phyloP scores from a whole-genome alignment of 2,329 filamentous ascomycete species.

The Cladosporium austrohemisphaericum region DNA sequence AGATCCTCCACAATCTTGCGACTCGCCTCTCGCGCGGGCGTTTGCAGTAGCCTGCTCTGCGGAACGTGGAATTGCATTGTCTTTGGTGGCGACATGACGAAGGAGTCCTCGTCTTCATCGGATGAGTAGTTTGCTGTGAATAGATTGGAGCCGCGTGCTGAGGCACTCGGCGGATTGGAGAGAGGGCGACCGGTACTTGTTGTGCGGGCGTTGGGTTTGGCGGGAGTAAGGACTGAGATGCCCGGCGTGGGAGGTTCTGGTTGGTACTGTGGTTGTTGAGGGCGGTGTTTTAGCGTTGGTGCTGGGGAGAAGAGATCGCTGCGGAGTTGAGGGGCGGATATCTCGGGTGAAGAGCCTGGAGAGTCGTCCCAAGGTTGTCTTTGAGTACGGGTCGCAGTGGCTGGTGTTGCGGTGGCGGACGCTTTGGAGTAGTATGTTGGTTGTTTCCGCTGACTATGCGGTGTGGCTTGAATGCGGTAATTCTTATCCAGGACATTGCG shows the following conservation, averaged over 20 bases:
- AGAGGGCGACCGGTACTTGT: slow-evolving; percentile 34
- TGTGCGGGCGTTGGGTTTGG: slow-evolving; percentile 30
- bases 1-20: slow-evolving; percentile 78
- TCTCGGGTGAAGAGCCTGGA: slow-evolving; percentile 58
- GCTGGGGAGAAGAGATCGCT: slow-evolving; percentile 67
- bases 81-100: slow-evolving; percentile 74
- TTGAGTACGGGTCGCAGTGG: slow-evolving; percentile 36
- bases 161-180: slow-evolving; percentile 26
- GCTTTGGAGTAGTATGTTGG: slow-evolving; percentile 17
- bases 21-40: slow-evolving; percentile 77
- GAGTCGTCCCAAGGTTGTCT: slow-evolving; percentile 40
- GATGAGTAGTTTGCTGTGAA: slow-evolving; percentile 19
- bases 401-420: slow-evolving; percentile 19
- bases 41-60: slow-evolving; percentile 72
- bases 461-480: slow-evolving; percentile 89
- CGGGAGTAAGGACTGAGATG: slow-evolving; percentile 75
- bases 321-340: slow-evolving; percentile 75
- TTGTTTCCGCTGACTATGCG: slow-evolving; percentile 50
- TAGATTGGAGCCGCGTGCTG: slow-evolving; percentile 4
- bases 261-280: slow-evolving; percentile 16
- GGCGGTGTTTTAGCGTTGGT: background rate
- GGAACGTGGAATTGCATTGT: slow-evolving; percentile 83
- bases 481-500: slow-evolving; percentile 84
- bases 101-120: slow-evolving; percentile 56
- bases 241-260: slow-evolving; percentile 67